These are phyloP conservation scores for Byssothecium circinans DNA, from an alignment of 2,329 filamentous ascomycete genomes.

Conservation along the genomic window DNA sequence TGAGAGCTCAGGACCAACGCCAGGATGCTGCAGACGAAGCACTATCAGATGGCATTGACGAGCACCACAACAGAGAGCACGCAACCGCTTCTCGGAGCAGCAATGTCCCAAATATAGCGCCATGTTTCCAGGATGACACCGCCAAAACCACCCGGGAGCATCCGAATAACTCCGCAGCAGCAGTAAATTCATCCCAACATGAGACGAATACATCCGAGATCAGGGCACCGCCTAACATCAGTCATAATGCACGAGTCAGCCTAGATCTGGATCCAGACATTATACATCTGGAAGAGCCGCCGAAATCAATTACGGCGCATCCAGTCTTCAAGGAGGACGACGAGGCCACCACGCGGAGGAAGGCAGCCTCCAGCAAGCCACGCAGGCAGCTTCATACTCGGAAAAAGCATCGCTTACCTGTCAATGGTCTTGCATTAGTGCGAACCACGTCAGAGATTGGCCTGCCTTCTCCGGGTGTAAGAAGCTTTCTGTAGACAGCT, in stretches of 20 bases:
- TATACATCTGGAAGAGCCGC: background rate
- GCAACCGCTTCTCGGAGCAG: too few relatives aligned
- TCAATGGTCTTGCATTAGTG: constrained; percentile 30
- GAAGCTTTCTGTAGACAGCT: constrained; percentile 3
- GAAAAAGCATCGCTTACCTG: constrained; percentile 24
- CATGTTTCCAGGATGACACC: too few relatives aligned
- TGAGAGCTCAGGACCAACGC: background rate
- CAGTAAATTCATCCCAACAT: too few relatives aligned
- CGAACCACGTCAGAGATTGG: constrained; percentile 32
- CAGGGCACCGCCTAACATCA: background rate
- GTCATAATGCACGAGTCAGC: background rate
- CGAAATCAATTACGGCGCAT: background rate
- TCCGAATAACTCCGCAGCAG: too few relatives aligned
- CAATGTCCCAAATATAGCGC: too few relatives aligned
- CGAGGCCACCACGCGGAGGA: background rate
- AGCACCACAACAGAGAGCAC: background rate
- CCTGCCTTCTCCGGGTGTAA: constrained; percentile 30
- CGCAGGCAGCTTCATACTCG: constrained; percentile 10
- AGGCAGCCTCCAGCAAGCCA: background rate
- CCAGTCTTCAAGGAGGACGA: background rate
- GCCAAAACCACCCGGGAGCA: too few relatives aligned
- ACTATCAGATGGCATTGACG: background rate
- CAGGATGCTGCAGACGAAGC: background rate
- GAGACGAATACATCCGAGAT: background rate
- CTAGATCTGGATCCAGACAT: background rate